Evolutionary conservation across 306 rosid genomes (phyloP).

Genomic region (Vachellia collinsii): DNA sequence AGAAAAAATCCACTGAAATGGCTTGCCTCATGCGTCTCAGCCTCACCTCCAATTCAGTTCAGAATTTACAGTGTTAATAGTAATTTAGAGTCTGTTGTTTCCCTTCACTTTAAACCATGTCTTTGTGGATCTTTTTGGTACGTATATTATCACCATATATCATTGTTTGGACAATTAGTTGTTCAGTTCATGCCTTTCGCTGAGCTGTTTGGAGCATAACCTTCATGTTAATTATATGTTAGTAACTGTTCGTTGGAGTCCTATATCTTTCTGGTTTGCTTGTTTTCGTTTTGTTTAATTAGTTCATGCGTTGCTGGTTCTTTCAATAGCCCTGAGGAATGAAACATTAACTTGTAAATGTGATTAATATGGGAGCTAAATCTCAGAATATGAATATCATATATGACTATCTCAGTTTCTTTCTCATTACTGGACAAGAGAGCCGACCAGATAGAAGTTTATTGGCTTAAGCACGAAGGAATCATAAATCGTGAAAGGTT

Average conservation of each 20-base stretch:
- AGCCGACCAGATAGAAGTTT: not conserved
- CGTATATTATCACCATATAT: not conserved
- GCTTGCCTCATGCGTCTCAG: constrained; percentile 55
- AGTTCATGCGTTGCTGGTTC: not conserved
- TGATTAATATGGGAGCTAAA: not conserved
- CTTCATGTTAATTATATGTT: not conserved
- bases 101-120: not conserved
- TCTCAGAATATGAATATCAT: not conserved
- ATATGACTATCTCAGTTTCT: not conserved
- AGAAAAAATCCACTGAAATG: constrained; percentile 42
- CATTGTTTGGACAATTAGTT: not conserved
- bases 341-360: not conserved
- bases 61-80: constrained; percentile 44
- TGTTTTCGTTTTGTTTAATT: not conserved
- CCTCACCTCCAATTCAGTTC: constrained; percentile 45
- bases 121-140: not conserved
- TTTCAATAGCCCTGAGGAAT: not conserved
- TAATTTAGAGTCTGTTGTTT: not conserved
- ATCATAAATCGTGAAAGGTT: not conserved
- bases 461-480: not conserved
- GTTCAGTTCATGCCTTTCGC: not conserved
- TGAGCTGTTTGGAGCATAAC: not conserved
- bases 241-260: not conserved
- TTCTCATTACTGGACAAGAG: not conserved
- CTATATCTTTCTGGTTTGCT: not conserved